Evolutionary conservation across 2,329 filamentous ascomycete species (phyloP).

Genomic region (Peltaster fructicola): DNA sequence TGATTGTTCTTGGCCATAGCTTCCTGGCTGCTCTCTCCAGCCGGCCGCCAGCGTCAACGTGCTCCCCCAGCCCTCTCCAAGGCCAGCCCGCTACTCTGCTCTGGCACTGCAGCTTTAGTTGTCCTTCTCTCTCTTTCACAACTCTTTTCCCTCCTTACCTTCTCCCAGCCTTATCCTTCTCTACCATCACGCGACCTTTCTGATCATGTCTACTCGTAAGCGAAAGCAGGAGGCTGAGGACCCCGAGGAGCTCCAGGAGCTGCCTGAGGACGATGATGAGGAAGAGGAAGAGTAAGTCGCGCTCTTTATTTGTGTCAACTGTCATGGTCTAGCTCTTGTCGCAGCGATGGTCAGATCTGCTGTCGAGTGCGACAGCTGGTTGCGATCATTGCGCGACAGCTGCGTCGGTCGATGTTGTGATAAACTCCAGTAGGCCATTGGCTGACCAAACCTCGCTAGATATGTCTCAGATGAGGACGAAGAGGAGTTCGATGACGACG

Average conservation of each 20-base stretch:
- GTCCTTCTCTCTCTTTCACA: conserved; percentile 1
- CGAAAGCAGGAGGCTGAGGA: conserved; percentile 24
- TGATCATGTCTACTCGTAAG: conserved; percentile 23
- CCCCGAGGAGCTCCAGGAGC: conserved; percentile 24
- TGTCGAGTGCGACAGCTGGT: background rate
- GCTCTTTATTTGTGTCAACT: conserved; percentile 1
- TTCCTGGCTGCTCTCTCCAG: too few relatives aligned
- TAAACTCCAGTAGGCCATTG: background rate
- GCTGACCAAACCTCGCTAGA: conserved; percentile 1
- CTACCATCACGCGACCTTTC: background rate
- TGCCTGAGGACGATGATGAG: conserved; percentile 24
- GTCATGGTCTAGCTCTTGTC: background rate
- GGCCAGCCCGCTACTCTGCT: too few relatives aligned
- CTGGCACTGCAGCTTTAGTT: too few relatives aligned
- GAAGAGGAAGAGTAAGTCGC: conserved; percentile 24
- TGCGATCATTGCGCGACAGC: conserved; percentile 1
- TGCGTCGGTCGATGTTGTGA: background rate
- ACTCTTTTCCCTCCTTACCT: conserved; percentile 1
- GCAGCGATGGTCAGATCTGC: background rate
- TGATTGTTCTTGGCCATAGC: too few relatives aligned
- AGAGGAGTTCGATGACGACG: conserved; percentile 2
- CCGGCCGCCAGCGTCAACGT: too few relatives aligned
- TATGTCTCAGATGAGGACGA: conserved; percentile 4
- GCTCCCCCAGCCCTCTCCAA: too few relatives aligned
- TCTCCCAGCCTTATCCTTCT: background rate